Evolutionary conservation across 257 asterid genomes (phyloP), one percentile per base, ranked within the genome.

Genomic region (Dorcoceras hygrometricum): DNA sequence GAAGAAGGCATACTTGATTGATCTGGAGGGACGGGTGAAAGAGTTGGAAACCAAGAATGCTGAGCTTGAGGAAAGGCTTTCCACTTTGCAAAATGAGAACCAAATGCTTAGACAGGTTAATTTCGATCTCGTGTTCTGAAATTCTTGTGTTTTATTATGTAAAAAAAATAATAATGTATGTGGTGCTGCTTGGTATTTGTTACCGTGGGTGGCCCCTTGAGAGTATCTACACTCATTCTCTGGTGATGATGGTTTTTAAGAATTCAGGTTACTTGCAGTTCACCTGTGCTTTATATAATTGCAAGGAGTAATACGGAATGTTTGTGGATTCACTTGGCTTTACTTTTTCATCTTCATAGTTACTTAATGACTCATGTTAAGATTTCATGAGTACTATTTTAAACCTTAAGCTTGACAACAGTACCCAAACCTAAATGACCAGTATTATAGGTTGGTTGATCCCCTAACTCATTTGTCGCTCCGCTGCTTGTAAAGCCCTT

Each of bases 91-190:
- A 69, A 94, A 94, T 34, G 99, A 94, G 85, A 94, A 90, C 72
- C 99, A 94, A 76, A 90, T 94, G 99, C 95, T 94, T 63, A 81
- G 99, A 90, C 96, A 90, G 84, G 99, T 90, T 79, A 19, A 4
- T n/a, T 8, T 28, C 59, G 19, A 36, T 36, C 48, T 36, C 18
- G 1, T 36, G 48, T 36, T 36, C 48, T 36, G 18, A 36, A 36
- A 36, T 23, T 46, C 51, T 0, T 19, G 27, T 19, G 1, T 23
- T 8, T 65, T 54, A 8, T 55, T 10, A 3, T 23, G 46, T 26
- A 9, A 8, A 4, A 20, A 62, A 9, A 8, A 4, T 16, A 62
- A n/a, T n/a, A 28, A 24, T 31, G 39, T 24, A 22, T 57, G 20
- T 53, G n/a, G 59, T 5, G 61, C 51, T 43, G 51, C 51, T 43